Evolutionary conservation across 768 basidiomycete species (phyloP).

Genomic region (Panaeolus cyanescens): DNA sequence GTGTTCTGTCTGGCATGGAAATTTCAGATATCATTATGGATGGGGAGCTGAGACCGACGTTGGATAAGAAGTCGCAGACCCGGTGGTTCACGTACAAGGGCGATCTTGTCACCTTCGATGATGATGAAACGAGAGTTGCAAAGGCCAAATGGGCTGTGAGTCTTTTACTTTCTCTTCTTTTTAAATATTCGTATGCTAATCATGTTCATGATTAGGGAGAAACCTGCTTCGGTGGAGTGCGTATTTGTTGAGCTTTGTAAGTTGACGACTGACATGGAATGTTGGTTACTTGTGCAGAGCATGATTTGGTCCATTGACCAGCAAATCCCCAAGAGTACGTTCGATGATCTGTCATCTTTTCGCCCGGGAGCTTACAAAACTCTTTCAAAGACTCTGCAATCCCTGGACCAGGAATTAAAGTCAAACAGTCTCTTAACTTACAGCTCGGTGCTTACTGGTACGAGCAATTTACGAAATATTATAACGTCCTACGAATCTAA

Average conservation of each 20-base stretch:
- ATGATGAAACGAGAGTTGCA: background rate
- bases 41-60: background rate
- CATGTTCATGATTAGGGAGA: background rate
- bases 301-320: background rate
- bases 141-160: background rate
- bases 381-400: background rate
- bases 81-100: background rate
- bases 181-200: background rate
- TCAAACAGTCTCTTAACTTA: background rate
- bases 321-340: background rate
- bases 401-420: background rate
- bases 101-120: constrained; percentile 1
- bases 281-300: background rate
- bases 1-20: background rate
- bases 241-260: background rate
- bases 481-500: too few species aligned
- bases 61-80: background rate
- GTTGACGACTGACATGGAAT: background rate
- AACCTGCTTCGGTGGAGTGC: background rate
- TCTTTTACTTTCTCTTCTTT: background rate
- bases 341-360: background rate
- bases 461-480: background rate
- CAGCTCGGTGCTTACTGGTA: background rate
- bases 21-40: background rate
- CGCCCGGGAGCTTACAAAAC: background rate